Percentiles rank a stretch among this genome's conserved stretches.
Evolutionary conservation across 805 yeast species (phyloP).

Genomic region (Martiniozyma abietophila): DNA sequence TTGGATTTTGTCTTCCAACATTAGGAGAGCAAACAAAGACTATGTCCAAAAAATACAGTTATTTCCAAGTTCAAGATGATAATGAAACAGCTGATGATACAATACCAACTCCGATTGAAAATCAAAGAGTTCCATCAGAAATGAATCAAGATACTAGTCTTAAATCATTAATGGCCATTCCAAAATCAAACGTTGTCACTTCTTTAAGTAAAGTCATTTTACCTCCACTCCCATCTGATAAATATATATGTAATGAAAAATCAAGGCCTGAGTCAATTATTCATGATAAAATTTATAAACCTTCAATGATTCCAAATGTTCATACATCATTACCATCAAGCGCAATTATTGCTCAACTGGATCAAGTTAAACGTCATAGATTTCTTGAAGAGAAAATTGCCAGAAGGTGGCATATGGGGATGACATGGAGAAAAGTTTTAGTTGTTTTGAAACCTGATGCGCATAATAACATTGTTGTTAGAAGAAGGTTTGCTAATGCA

Average conservation of each 20-base stretch:
- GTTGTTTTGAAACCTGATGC: constrained; percentile 88
- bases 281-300: constrained; percentile 77
- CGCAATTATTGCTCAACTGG: constrained; percentile 18
- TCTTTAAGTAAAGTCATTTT: constrained; percentile 69
- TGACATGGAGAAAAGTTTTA: constrained; percentile 87
- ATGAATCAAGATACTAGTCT: constrained; percentile 10
- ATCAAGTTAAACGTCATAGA: constrained; percentile 29
- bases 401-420: constrained; percentile 71
- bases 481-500: constrained; percentile 84
- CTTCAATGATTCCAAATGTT: constrained; percentile 33
- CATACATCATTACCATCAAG: constrained; percentile 23
- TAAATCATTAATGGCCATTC: constrained; percentile 27
- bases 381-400: constrained; percentile 73
- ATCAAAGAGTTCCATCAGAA: constrained; percentile 11
- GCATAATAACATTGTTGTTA: constrained; percentile 83
- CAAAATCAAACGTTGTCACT: constrained; percentile 67
- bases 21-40: constrained; percentile 12
- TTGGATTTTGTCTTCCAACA: constrained; percentile 33
- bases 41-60: constrained; percentile 18
- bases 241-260: constrained; percentile 59
- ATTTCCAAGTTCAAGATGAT: constrained; percentile 22
- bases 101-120: constrained; percentile 11
- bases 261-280: constrained; percentile 54
- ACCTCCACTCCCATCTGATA: constrained; percentile 70
- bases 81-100: constrained; percentile 1